Evolutionary conservation across 1,139 yeast species (phyloP), one percentile per base, ranked within the genome.

Genomic region (Yamadazyma trypodendri): DNA sequence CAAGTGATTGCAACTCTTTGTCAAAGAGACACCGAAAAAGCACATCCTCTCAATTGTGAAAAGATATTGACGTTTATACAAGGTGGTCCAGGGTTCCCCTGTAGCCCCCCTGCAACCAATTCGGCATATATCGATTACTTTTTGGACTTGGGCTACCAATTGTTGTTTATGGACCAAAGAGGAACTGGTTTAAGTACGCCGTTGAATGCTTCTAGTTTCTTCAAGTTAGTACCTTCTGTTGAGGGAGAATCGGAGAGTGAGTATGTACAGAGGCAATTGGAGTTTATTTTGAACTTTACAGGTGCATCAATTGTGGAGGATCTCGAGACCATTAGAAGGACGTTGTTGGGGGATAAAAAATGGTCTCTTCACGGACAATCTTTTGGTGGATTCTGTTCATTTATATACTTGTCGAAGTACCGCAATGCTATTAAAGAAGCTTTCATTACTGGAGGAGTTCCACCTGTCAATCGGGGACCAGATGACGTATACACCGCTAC

Each of bases 71-170:
- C 72, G 7, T 78, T 62, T 44, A 55, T 78, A 29, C 82, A 77
- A 54, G 83, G 83, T 4, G 83, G 83, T 0, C 84, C 84, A 0
- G 83, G 84, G 1, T 75, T 69, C 39, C 69, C 74, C 2, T 61
- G 76, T 39, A 54, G 63, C 2, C 68, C 72, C 1, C 61, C 75
- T 29, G 57, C 63, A 1, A 41, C 65, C 7, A 56, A 60, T 27
- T 43, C 64, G 1, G 65, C 70, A 1, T 58, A 59, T 33, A 60
- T 68, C 7, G 65, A 70, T 23, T 58, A 60, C 9, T 55, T 76
- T 18, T 42, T 75, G 6, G 66, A 63, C 9, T 60, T 60, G 31
- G 77, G 75, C 0, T 77, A 68, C 46, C 72, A 68, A 38, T 66
- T 78, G 10, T 55, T 77, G 13, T 70, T 63, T 35, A 56, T 75